A percentile compares a stretch with the other conserved stretches of the same genome.
Evolutionary conservation across 768 basidiomycete species (phyloP).

Genomic region (Boletus bicolor): DNA sequence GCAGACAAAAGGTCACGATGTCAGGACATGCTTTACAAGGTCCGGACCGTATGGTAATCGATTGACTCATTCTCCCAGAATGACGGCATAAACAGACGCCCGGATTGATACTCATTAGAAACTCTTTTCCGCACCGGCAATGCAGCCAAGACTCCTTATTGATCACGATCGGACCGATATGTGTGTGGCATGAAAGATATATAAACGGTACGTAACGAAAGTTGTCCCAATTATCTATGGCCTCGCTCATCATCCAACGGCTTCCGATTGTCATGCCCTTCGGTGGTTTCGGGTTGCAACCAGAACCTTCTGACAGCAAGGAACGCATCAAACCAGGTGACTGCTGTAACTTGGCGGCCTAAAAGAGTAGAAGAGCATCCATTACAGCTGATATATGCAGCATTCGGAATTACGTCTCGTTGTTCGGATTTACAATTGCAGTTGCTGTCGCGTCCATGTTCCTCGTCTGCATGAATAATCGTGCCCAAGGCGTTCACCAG

Average conservation of each 20-base stretch:
- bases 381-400: no score
- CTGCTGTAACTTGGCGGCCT: neutral
- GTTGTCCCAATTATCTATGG: neutral
- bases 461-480: neutral
- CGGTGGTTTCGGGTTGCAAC: neutral
- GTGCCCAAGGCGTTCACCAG: neutral
- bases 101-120: neutral
- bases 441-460: neutral
- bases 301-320: neutral
- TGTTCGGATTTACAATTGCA: neutral
- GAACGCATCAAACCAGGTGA: neutral
- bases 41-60: constrained; percentile 1
- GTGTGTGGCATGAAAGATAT: neutral
- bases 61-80: constrained; percentile 1
- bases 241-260: neutral
- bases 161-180: neutral
- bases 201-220: neutral
- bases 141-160: neutral
- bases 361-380: neutral
- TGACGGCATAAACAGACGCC: neutral
- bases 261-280: neutral
- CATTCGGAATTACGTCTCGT: neutral
- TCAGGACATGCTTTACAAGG: neutral
- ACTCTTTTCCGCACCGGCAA: neutral
- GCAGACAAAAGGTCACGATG: neutral